phyloP scores from a whole-genome alignment of 2,329 filamentous ascomycete genomes.

The Rhynchosporium agropyri region DNA sequence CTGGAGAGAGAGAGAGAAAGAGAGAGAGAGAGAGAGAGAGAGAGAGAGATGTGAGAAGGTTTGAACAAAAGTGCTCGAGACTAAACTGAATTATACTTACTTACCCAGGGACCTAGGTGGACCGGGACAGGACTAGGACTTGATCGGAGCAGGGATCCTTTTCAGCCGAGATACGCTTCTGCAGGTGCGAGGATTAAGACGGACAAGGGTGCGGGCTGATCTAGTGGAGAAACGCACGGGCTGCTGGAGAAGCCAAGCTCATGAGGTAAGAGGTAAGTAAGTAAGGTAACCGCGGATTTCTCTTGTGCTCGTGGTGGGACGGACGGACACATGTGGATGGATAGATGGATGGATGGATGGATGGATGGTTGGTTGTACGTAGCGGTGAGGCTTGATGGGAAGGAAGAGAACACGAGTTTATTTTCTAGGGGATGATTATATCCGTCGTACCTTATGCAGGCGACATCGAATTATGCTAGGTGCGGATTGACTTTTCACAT shows the following conservation, averaged over 20 bases:
- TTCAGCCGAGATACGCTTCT: constrained; percentile 17
- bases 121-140: too few relatives aligned
- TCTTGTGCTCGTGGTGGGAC: too few relatives aligned
- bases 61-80: constrained; percentile 6
- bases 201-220: not conserved
- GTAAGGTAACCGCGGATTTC: too few relatives aligned
- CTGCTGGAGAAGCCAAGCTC: constrained; percentile 9
- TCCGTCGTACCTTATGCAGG: too few relatives aligned
- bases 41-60: not conserved
- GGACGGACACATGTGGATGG: too few relatives aligned
- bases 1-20: not conserved
- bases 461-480: too few relatives aligned
- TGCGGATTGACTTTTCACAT: too few relatives aligned
- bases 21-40: not conserved
- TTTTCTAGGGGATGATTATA: not conserved
- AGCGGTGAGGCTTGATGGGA: constrained; percentile 15
- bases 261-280: too few relatives aligned
- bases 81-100: not conserved
- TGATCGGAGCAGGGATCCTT: constrained; percentile 12
- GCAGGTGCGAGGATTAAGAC: not conserved
- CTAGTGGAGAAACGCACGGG: not conserved
- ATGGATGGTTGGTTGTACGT: not conserved
- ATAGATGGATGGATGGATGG: too few relatives aligned
- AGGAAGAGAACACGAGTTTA: constrained; percentile 8
- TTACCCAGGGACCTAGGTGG: too few relatives aligned